Base-by-base conservation (phyloP, 306 rosid genomes). In the Cicer chorassanicum region DNA sequence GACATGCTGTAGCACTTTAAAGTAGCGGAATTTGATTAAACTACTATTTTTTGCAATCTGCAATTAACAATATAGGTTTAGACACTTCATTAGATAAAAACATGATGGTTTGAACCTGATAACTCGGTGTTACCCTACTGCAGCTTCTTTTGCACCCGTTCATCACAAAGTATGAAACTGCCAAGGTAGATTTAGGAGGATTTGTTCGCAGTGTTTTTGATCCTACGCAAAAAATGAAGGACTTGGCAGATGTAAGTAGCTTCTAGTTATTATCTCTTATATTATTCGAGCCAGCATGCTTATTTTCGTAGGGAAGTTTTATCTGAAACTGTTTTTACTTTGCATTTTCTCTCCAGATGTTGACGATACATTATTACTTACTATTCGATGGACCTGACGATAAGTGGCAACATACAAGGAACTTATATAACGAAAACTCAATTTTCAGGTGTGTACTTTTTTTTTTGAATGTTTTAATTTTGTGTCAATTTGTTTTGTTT, bases 171-270 rank as follows among this genome's bases (percentile, higher is more conserved):
- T 80, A 85, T 41, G 89, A 86, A 61, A 79, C 82, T 46, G 79
- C 78, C 15, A 65, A 82, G 84, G 86, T 85, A 51, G 97, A 92
- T 86, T 86, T 94, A 54, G 95, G 82, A 6, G 88, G 87, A 71
- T 94, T 85, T 87, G 97, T 94, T 16, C 86, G 88, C 73, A 85
- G 88, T 16, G 97, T 94, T 76, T 94, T 94, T 75, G 92, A 94
- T 84, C 97, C 96, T 78, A 87, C 89, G 8, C 97, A 90, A 82
- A 87, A 87, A 86, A 82, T 94, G 95, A 90, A 90, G 91, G 99
- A 92, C 75, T 87, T 94, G 91, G 98, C 95, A 66, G 98, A 94
- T 70, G 98, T 90, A 86, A 91, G 96, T 85, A 62, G 67, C 79
- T 72, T 5, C 56, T 51, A 15, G 41, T 36, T 80, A 13, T 61